A percentile compares a stretch with the other conserved stretches of the same genome.
phyloP scores from a whole-genome alignment of 768 basidiomycete species.

The Tricholoma bakamatsutake region DNA sequence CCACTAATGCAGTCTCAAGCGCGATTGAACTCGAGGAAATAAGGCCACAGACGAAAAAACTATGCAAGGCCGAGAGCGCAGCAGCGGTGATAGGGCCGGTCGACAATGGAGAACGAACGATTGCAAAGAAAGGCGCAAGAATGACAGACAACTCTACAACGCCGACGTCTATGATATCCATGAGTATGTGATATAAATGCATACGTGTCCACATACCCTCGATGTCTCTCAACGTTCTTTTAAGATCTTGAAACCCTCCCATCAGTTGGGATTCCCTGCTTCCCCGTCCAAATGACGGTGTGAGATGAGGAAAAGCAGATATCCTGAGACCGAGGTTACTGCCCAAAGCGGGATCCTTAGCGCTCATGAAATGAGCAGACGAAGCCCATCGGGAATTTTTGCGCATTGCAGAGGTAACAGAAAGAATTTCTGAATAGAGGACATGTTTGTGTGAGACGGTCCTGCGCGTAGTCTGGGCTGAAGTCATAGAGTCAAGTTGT shows the following conservation, averaged over 20 bases:
- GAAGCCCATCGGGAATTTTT: constrained; percentile 97
- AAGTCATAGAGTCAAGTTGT: constrained; percentile 7
- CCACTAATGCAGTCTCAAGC: constrained; percentile 64
- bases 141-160: constrained; percentile 54
- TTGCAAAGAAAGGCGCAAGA: constrained; percentile 84
- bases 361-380: constrained; percentile 52
- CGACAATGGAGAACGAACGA: constrained; percentile 90
- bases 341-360: constrained; percentile 63
- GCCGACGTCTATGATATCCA: constrained; percentile 44
- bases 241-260: constrained; percentile 83
- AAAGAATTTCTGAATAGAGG: constrained; percentile 82
- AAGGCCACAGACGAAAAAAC: constrained; percentile 76
- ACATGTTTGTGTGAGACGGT: constrained; percentile 67
- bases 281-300: constrained; percentile 40
- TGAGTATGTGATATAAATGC: constrained; percentile 1
- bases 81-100: constrained; percentile 98
- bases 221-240: constrained; percentile 62
- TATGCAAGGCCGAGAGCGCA: constrained; percentile 82
- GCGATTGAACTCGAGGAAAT: constrained; percentile 51
- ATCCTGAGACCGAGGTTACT: constrained; percentile 71
- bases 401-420: constrained; percentile 92
- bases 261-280: constrained; percentile 82
- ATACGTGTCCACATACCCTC: constrained; percentile 42
- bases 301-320: constrained; percentile 39
- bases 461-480: constrained; percentile 20